Base-by-base conservation (phyloP, 495 filamentous ascomycete genomes). In the Lasiosphaeris hirsuta region DNA sequence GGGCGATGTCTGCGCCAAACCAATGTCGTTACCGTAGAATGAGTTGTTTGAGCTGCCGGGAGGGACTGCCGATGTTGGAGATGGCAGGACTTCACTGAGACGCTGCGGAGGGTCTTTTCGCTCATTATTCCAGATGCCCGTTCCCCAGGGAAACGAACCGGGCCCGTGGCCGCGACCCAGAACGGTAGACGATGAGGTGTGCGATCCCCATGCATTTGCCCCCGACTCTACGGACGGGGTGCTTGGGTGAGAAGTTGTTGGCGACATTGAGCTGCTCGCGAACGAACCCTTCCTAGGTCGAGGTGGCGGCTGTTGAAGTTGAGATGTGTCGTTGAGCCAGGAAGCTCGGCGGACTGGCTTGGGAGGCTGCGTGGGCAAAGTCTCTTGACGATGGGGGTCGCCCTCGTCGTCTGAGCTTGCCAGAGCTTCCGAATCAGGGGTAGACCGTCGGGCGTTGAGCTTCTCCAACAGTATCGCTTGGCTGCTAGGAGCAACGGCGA, bases 401-500 rank as follows among this genome's bases (percentile, higher is more conserved):
- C 75, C 81, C 67, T 97, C 92, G 64, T 97, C 92, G 66, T 97
- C 92, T 3, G 92, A 96, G 58, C 92, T 96, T 38, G 88, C 90
- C 46, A 97, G 75, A 41, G 92, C 92, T 66, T 97, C 92, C 7
- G 92, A 96, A 65, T 96, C 92, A 13, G 92, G 92, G 6, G 92
- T 96, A 14, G 90, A 90, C 54, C 87, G 86, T 61, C 89, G 84
- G 4, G 37, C 54, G 61, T 88, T 86, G 51, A 86, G 75, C 67
- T 89, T 92, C 55, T 94, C 90, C 15, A 88, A 78, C 47, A 89
- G 75, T 23, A 87, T 75, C 33, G 83, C 79, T 38, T 82, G 81
- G 58, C 78, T 87, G 63, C 63, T 78, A 33, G 78, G 74, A 39
- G 72, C 67, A 48, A 65, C 70, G 41, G 62, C 59, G 13, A 73